Base-by-base conservation (phyloP, 2,329 filamentous ascomycete species). In the Trichophyton rubrum region DNA sequence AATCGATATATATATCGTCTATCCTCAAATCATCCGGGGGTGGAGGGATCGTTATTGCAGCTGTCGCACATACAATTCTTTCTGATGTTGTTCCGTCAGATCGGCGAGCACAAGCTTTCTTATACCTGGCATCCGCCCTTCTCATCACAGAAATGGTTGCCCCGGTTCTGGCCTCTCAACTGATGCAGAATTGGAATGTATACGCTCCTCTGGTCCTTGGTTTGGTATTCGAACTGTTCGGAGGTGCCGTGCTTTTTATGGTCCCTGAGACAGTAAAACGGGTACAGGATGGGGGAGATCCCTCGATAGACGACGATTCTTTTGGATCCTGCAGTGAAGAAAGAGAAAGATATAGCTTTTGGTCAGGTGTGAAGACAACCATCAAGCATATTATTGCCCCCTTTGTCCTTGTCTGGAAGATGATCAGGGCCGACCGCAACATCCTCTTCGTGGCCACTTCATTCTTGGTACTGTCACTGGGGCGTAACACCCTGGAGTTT, bases 61-160 rank as follows among this genome's bases (percentile, higher is more conserved):
- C 57, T 11, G 24, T 59, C 17, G 13, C n/a, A 6, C 40, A 59
- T 47, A 33, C 57, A 13, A 33, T 47, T 30, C 40, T 59, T 22
- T 27, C 57, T 47, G 57, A 59, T 49, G 57, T 59, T 33, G 27
- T 59, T 24, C 41, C 57, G 4, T 13, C 22, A 41, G 57, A 30
- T 11, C 41, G 38, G 24, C 4, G 30, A 17, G 40, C 20, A 45
- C 57, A 59, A 27, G 57, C 57, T 13, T 59, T 59, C 30, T 49
- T 59, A 17, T 59, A 59, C 27, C 7, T 59, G 15, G 40, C 57
- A n/a, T 49, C 57, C 3, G 24, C 33, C 8, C 41, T 24, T 9
- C 57, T 59, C 8, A 17, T 59, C 27, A 49, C 57, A 5, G 57
- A 59, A 35, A 40, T 59, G 4, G 24, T 59, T 47, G 57, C 41